Conservation (phyloP, 208 protist species). For the Perkinsela sp. region DNA sequence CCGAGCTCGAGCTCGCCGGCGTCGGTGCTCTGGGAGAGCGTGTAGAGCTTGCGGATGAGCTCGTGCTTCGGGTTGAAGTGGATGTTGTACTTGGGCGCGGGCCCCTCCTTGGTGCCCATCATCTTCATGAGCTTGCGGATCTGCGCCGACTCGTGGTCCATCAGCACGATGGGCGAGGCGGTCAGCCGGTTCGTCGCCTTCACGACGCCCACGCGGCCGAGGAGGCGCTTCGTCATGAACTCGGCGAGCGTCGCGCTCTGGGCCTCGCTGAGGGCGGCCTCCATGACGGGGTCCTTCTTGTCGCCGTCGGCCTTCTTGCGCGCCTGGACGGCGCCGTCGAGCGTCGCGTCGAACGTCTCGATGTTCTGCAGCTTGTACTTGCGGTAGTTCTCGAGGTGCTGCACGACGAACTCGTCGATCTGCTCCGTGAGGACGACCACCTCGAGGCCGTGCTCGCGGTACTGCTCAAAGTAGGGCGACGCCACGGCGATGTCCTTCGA, state of each 20-base stretch:
- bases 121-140: constrained; percentile 68
- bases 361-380: constrained; percentile 75
- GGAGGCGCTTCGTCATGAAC: constrained; percentile 52
- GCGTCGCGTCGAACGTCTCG: constrained; percentile 51
- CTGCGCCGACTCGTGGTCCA: constrained; percentile 61
- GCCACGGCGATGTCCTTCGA: constrained; percentile 46
- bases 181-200: constrained; percentile 51
- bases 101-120: constrained; percentile 32
- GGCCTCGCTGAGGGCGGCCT: constrained; percentile 49
- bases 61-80: constrained; percentile 66
- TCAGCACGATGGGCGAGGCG: constrained; percentile 53
- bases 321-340: constrained; percentile 60
- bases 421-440: constrained; percentile 67
- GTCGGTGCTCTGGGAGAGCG: constrained; percentile 26
- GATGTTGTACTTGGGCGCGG: constrained; percentile 63
- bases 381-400: constrained; percentile 64
- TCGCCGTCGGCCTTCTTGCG: constrained; percentile 49
- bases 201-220: constrained; percentile 42
- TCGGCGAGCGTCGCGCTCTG: constrained; percentile 48
- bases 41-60: constrained; percentile 65
- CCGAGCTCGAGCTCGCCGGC: constrained; percentile 43
- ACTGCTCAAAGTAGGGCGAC: constrained; percentile 84
- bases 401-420: constrained; percentile 83
- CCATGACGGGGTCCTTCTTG: constrained; percentile 32
- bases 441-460: constrained; percentile 75